Evolutionary conservation across 495 filamentous ascomycete genomes (phyloP).

Genomic region (Daldinia decipiens): DNA sequence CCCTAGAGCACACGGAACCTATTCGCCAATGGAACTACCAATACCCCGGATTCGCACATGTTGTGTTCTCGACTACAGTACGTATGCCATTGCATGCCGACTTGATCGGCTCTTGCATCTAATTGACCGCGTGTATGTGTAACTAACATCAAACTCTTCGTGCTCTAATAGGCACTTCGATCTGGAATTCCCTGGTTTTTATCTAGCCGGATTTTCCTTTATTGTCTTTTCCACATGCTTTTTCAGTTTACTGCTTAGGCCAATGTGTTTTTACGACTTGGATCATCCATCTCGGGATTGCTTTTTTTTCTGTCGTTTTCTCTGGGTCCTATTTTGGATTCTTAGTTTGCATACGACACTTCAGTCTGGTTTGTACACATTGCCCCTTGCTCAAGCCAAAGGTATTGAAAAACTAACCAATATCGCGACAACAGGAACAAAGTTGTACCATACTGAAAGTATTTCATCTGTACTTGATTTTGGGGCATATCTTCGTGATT

Average conservation of each 20-base stretch:
- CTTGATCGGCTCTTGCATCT: constrained; percentile 19
- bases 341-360: constrained; percentile 25
- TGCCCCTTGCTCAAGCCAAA: constrained; percentile 32
- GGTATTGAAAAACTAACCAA: constrained; percentile 45
- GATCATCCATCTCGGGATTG: constrained; percentile 29
- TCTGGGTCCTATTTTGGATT: constrained; percentile 26
- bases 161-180: constrained; percentile 31
- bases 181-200: constrained; percentile 34
- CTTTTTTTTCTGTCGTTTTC: constrained; percentile 23
- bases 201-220: constrained; percentile 36
- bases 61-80: constrained; percentile 32
- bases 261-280: constrained; percentile 15
- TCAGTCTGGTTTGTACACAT: constrained; percentile 53
- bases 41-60: constrained; percentile 8
- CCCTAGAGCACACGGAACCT: constrained; percentile 18
- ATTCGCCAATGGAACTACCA: constrained; percentile 10
- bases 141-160: constrained; percentile 33
- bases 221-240: constrained; percentile 9
- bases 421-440: constrained; percentile 54
- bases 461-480: constrained; percentile 50
- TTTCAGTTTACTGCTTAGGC: constrained; percentile 7
- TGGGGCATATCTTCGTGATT: constrained; percentile 44
- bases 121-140: constrained; percentile 25
- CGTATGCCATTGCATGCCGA: constrained; percentile 40
- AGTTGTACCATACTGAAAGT: constrained; percentile 58